These are phyloP conservation scores for Rhizopus sp. DNA, from an alignment of 371 early-diverging fungal species.

Conservation along the genomic window DNA sequence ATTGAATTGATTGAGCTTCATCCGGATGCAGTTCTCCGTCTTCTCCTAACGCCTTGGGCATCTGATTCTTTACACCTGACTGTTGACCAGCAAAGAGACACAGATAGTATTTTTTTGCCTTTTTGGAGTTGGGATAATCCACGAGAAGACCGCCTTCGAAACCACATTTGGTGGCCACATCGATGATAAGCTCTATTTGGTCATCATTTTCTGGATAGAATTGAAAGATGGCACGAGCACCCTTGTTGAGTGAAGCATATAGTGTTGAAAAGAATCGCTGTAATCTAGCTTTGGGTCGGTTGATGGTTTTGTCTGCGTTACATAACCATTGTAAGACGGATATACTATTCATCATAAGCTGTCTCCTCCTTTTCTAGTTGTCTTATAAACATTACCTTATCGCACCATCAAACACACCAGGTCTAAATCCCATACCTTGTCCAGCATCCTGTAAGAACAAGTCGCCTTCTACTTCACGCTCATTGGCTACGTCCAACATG, in stretches of 20 bases:
- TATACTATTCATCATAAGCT: constrained; percentile 56
- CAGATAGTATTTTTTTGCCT: constrained; percentile 96
- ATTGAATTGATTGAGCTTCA: constrained; percentile 38
- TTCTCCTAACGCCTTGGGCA: constrained; percentile 81
- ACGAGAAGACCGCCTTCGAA: constrained; percentile 97
- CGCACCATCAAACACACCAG: constrained; percentile 98
- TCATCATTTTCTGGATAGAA: constrained; percentile 98
- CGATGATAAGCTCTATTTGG: constrained; percentile 93
- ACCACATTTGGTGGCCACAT: constrained; percentile 87
- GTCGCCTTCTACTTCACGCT: constrained; percentile 89
- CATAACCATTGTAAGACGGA: constrained; percentile 99
- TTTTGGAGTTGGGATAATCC: constrained; percentile 96
- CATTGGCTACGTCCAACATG: constrained; percentile 89
- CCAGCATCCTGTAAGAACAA: constrained; percentile 96
- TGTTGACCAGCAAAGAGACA: constrained; percentile 93
- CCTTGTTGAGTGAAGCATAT: constrained; percentile 85
- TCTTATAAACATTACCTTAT: constrained; percentile 66
- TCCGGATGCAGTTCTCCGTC: constrained; percentile 68
- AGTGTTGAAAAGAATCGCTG: constrained; percentile 92
- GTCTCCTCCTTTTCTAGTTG: neutral
- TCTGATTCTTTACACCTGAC: constrained; percentile 55
- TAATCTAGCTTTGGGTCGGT: constrained; percentile 85
- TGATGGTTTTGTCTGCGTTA: constrained; percentile 90
- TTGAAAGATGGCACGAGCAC: constrained; percentile 97
- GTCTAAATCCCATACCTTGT: constrained; percentile 92